Percentiles rank a stretch among this genome's conserved stretches.
Evolutionary conservation across 331 rosid genomes (phyloP).

Genomic region (Acacia concinna): DNA sequence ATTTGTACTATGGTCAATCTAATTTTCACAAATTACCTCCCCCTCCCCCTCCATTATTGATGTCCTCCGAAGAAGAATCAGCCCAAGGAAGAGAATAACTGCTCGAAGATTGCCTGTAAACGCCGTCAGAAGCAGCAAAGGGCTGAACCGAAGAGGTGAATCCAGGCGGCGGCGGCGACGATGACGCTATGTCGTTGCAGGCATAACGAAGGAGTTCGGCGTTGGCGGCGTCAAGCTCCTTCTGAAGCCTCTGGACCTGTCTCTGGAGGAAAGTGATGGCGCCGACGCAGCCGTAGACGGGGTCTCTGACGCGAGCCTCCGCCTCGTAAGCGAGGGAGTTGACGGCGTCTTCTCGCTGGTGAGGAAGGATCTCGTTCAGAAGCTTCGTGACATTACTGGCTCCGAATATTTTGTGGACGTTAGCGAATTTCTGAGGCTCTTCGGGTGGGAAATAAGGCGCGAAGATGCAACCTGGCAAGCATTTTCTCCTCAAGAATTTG

Average conservation of each 20-base stretch:
- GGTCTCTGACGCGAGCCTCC: slow-evolving; percentile 86
- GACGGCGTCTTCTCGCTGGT: slow-evolving; percentile 88
- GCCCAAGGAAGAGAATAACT: slow-evolving; percentile 52
- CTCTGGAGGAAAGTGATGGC: slow-evolving; percentile 91
- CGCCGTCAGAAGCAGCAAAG: not conserved
- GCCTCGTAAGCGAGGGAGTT: slow-evolving; percentile 91
- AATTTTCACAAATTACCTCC: slow-evolving; percentile 50
- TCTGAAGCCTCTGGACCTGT: slow-evolving; percentile 85
- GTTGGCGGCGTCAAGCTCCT: slow-evolving; percentile 85
- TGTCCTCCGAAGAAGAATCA: slow-evolving; percentile 41
- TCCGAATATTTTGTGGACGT: slow-evolving; percentile 93
- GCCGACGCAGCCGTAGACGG: slow-evolving; percentile 89
- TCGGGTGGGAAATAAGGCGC: slow-evolving; percentile 97
- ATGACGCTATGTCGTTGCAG: slow-evolving; percentile 47
- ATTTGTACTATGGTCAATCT: not conserved
- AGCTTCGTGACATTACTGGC: slow-evolving; percentile 95
- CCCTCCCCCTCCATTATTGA: slow-evolving; percentile 56
- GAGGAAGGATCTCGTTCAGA: slow-evolving; percentile 83
- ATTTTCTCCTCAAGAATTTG: slow-evolving; percentile 88
- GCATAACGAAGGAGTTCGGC: slow-evolving; percentile 77
- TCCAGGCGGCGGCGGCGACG: slow-evolving; percentile 35
- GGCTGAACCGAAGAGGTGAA: slow-evolving; percentile 28
- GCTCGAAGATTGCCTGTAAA: not conserved
- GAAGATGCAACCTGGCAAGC: slow-evolving; percentile 83
- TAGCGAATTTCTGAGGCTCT: slow-evolving; percentile 90